Evolutionary conservation across 169 alveolate genomes (phyloP), one percentile per base, ranked within the genome.

Genomic region (Eimeria maxima): DNA sequence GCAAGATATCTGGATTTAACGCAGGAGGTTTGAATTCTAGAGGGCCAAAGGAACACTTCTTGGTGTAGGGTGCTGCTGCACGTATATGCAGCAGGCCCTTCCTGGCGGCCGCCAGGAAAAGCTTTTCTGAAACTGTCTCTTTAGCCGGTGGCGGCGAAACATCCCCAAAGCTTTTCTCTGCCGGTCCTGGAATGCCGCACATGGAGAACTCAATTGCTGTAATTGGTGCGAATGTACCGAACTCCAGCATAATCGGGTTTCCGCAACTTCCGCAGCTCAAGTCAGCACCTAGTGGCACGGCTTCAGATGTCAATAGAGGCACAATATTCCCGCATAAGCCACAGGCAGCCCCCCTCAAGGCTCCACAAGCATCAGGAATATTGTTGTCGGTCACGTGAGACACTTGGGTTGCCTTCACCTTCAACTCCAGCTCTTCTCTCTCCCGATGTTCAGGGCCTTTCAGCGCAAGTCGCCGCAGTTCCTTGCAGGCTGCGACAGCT

Each of bases 221-320:
- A 27, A 84, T 22, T 29, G 92, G 92, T 1, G 92, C 76, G 27
- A 84, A 84, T 33, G 92, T 57, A n/a, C 92, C 92, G 65, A 84
- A 84, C 38, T 84, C 92, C 55, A 84, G 3, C 33, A 78, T 38
- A 53, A 84, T 11, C 3, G 92, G 92, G 33, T 60, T 53, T 24
- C 92, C 92, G 78, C 92, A 84, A 4, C 22, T 84, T 33, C 92
- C 92, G 33, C 92, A 84, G 92, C 92, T 57, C 44, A 84, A 38
- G 42, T 84, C 92, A 33, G 65, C 92, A 57, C 92, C 92, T 55
- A 84, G 55, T 4, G 92, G 92, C 50, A 84, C 78, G 60, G 80
- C 92, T 57, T 84, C 92, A 29, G 92, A 55, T 55, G 92, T 84
- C 92, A 84, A 18, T 42, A 84, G 55, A 33, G 92, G 74, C 92